Evolutionary conservation across 768 basidiomycete species (phyloP), one percentile per base, ranked within the genome.

Genomic region (Leccinum variicolor): DNA sequence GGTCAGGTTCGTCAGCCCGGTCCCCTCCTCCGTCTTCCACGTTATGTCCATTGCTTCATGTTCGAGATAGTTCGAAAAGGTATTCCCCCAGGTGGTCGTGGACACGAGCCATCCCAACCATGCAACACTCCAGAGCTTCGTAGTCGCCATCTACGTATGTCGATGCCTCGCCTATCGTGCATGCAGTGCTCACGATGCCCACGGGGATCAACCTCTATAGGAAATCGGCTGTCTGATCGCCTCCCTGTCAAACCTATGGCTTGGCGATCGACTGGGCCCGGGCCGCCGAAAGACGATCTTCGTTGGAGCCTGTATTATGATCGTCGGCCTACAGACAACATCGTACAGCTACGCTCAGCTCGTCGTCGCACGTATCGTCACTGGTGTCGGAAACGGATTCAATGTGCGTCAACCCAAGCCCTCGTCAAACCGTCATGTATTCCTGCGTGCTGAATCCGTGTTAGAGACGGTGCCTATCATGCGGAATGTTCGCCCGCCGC

Each of bases 171-270:
- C 17, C 31, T 29, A 46, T 7, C 6, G 5, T 2, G 14, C 6
- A 21, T 15, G 17, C 17, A 39, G 17, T 39, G 17, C 34, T 36
- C 34, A 36, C 3, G 15, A 36, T 3, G 3, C 17, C 36, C 36
- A 2, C 8, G 17, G 3, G 36, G 36, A 17, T 39, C 17, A 17
- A 3, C 6, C 28, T n/a, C 17, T 46, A 28, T 62, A 86, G 81
- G 84, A 86, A 75, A 75, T 86, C 23, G 86, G 86, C 6, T 87
- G 86, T 62, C 74, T 89, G 50, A 64, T 79, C 17, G 87, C 87
- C 6, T 84, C 86, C 4, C 64, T 89, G 43, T 82, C 82, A 1
- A 88, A 85, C 54, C 70, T 87, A 3, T 77, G 82, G 80, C 66
- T 86, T 23, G 76, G 85, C 7, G 86, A 89, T 70, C 69, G 69